Percentiles rank a stretch among this genome's conserved stretches.
phyloP scores from a whole-genome alignment of 225 moss, liverwort and hornwort species.

The Polytrichum formosum region DNA sequence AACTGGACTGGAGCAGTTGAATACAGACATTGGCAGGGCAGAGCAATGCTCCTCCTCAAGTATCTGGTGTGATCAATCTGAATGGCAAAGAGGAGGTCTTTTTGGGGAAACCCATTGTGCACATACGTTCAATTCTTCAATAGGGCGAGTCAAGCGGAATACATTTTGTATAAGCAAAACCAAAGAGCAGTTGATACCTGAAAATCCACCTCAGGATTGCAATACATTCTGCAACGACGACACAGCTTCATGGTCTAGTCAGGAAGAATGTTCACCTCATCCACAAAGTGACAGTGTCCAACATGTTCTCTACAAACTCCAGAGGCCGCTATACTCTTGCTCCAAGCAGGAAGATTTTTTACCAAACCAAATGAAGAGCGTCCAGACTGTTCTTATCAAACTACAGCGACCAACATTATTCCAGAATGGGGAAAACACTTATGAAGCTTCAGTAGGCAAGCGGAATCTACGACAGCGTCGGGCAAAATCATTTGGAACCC shows the following conservation, averaged over 20 bases:
- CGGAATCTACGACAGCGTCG: constrained; percentile 8
- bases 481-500: constrained; percentile 10
- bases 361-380: constrained; percentile 17
- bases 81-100: constrained; percentile 12
- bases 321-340: constrained; percentile 31
- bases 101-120: constrained; percentile 14
- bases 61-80: constrained; percentile 13
- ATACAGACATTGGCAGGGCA: constrained; percentile 9
- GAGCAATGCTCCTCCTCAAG: constrained; percentile 39
- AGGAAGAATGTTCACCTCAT: constrained; percentile 41
- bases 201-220: constrained; percentile 8
- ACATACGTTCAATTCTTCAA: constrained; percentile 17
- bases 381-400: constrained; percentile 35
- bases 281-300: constrained; percentile 30
- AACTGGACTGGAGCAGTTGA: constrained; percentile 20
- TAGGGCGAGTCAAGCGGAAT: constrained; percentile 14
- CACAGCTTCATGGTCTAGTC: constrained; percentile 29
- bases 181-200: constrained; percentile 8
- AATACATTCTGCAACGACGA: constrained; percentile 18
- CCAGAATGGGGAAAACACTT: constrained; percentile 4
- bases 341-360: constrained; percentile 20
- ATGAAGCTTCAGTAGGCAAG: constrained; percentile 21
- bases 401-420: constrained; percentile 25
- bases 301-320: constrained; percentile 34
- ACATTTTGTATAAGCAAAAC: constrained; percentile 21